Evolutionary conservation across 2,329 filamentous ascomycete species (phyloP), one percentile per base, ranked within the genome.

Genomic region (Fusarium anguioides): DNA sequence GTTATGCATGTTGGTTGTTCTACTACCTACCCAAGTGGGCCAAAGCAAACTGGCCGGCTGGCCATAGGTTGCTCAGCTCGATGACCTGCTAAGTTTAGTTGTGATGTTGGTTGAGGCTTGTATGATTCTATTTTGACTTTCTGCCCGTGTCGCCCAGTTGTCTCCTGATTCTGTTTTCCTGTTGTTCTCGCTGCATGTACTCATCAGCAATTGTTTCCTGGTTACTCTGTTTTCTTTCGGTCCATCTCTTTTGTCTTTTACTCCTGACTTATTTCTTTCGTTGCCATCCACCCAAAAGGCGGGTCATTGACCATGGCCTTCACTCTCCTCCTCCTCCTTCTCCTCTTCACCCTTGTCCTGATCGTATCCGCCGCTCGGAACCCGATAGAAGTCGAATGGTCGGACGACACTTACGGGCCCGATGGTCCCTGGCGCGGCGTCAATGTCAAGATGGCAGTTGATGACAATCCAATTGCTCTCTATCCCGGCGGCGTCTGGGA

Each of bases 1-100:
- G 11, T 24, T 27, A 47, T 59, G 55, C 55, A 59, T 48, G 55
- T 59, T 48, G 50, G 55, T 48, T n/a, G 36, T 36, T 29, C 35
- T 29, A n/a, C n/a, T 15, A 26, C 35, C 41, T 3, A 3, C 14
- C 36, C n/a, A 20, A 42, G 41, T 48, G 29, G 41, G 50, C 20
- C 50, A 31, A 31, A 8, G 29, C 52, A 35, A 35, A n/a, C 11
- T 17, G 0, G 12, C 35, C 41, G 5, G 26, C 15, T 2, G 3
- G 24, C 41, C 17, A 47, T 54, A 39, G 50, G 40, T 46, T 29
- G 15, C 8, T 24, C 18, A 21, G 10, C 31, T 18, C 3, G 10
- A n/a, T 14, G 24, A 9, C 12, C 15, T 20, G 11, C 39, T 12
- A 17, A 4, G 9, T 14, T 8, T 4, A 14, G 11, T 9, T 9